Evolutionary conservation across 352 stramenopile genomes (phyloP).

Genomic region (Pythium guiyangense): DNA sequence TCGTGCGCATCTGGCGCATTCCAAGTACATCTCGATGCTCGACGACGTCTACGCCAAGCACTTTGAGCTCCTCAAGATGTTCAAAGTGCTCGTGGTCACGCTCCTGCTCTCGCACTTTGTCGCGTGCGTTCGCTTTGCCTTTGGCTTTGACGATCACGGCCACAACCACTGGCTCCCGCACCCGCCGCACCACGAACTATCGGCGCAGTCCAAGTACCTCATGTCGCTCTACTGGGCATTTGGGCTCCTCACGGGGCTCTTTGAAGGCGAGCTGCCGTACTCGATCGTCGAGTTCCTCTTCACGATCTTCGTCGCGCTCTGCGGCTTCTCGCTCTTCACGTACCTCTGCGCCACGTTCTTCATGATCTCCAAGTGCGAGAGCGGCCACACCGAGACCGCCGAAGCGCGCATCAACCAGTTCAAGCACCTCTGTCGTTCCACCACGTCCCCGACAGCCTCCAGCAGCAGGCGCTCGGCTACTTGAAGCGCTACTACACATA

Average conservation of each 20-base stretch:
- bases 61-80: slow-evolving; percentile 53
- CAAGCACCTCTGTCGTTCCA: slow-evolving; percentile 65
- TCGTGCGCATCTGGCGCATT: slow-evolving; percentile 42
- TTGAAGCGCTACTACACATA: slow-evolving; percentile 65
- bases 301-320: slow-evolving; percentile 46
- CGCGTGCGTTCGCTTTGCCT: slow-evolving; percentile 44
- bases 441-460: slow-evolving; percentile 37
- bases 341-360: slow-evolving; percentile 70
- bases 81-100: slow-evolving; percentile 46
- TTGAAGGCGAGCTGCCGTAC: slow-evolving; percentile 58
- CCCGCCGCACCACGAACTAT: slow-evolving; percentile 10
- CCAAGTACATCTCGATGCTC: slow-evolving; percentile 44
- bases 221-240: slow-evolving; percentile 68
- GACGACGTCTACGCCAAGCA: slow-evolving; percentile 62
- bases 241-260: slow-evolving; percentile 45
- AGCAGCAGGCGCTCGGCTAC: slow-evolving; percentile 54
- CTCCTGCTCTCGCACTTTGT: slow-evolving; percentile 49
- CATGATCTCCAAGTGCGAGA: slow-evolving; percentile 68
- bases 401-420: slow-evolving; percentile 68
- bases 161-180: slow-evolving; percentile 45
- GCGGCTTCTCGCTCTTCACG: slow-evolving; percentile 65
- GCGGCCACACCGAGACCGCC: slow-evolving; percentile 38
- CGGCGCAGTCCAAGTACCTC: slow-evolving; percentile 27
- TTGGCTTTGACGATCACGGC: slow-evolving; percentile 35
- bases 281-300: slow-evolving; percentile 46